Base-by-base conservation (phyloP, 352 stramenopile species). In the Pythium oligandrum region DNA sequence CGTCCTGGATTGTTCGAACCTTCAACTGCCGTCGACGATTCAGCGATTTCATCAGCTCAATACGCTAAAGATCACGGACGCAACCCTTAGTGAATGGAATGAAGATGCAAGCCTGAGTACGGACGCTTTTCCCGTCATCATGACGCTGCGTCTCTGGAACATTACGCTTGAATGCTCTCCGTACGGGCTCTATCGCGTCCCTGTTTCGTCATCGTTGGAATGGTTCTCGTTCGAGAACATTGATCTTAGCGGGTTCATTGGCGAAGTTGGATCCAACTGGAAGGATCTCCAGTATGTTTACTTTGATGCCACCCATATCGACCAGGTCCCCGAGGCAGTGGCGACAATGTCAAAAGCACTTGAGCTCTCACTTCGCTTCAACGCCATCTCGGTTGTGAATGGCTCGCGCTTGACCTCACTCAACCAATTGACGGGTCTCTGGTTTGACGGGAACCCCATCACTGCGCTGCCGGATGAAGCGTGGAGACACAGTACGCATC, bases 191-290 rank as follows among this genome's bases (percentile, higher is more conserved):
- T 45, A 54, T 11, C 1, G 6, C 2, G 1, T 45, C 3, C 56
- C 49, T 6, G 4, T 64, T 0, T 30, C 57, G 0, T 6, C 31
- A 6, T 51, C 32, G 5, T 1, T 64, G 32, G 57, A 64, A 36
- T 64, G 46, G 51, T 51, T 64, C 26, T 35, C 44, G 4, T 34
- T 59, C 7, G n/a, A 52, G 1, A 10, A 17, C 33, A 31, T 52
- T 6, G n/a, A 64, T 11, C 10, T 9, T 4, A 40, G 5, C 4
- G 11, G 31, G 4, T 26, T 59, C 26, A 37, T 64, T 1, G 10
- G 34, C 1, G 11, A 49, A 0, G 51, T 64, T 0, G 46, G 42
- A 3, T 17, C 31, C 9, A 10, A 56, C 9, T 64, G 57, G 57
- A 47, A 52, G 2, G 1, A 37, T 0, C 12, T 59, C 2, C 6